Evolutionary conservation across 2,329 filamentous ascomycete species (phyloP).

Genomic region (Colletotrichum cordylinicola): DNA sequence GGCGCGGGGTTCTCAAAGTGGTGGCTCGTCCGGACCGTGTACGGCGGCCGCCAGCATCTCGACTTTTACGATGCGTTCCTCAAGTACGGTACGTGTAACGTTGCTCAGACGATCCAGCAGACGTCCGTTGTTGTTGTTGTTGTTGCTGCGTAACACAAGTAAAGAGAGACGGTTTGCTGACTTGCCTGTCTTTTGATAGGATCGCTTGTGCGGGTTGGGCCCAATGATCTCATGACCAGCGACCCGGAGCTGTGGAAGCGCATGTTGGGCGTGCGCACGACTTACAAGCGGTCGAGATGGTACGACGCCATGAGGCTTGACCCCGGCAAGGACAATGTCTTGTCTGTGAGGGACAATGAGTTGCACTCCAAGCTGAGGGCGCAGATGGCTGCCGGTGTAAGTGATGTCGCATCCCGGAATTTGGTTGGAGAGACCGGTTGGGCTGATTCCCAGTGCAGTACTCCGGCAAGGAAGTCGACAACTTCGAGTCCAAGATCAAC

Average conservation of each 20-base stretch:
- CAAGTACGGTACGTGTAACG: conserved; percentile 35
- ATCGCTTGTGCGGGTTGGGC: conserved; percentile 39
- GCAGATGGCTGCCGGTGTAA: conserved; percentile 56
- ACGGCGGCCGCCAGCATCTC: conserved; percentile 36
- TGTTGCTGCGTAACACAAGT: neutral
- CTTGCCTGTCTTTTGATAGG: neutral
- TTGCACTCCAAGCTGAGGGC: conserved; percentile 46
- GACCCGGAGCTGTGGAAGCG: conserved; percentile 44
- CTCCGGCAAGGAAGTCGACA: conserved; percentile 57
- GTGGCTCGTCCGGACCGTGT: conserved; percentile 39
- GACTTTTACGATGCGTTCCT: conserved; percentile 40
- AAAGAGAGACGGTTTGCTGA: neutral
- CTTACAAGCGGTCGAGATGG: conserved; percentile 44
- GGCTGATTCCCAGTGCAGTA: conserved; percentile 31
- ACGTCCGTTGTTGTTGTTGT: neutral
- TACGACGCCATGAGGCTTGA: conserved; percentile 58
- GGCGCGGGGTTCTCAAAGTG: conserved; percentile 42
- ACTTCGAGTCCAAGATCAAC: conserved; percentile 55
- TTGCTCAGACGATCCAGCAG: neutral
- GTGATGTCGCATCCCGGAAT: neutral
- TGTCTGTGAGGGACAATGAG: conserved; percentile 53
- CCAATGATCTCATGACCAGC: conserved; percentile 44
- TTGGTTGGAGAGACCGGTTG: neutral
- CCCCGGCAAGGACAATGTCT: conserved; percentile 58
- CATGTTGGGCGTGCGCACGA: conserved; percentile 41